Evolutionary conservation across 2,329 filamentous ascomycete species (phyloP).

Genomic region (Alternaria sp.): DNA sequence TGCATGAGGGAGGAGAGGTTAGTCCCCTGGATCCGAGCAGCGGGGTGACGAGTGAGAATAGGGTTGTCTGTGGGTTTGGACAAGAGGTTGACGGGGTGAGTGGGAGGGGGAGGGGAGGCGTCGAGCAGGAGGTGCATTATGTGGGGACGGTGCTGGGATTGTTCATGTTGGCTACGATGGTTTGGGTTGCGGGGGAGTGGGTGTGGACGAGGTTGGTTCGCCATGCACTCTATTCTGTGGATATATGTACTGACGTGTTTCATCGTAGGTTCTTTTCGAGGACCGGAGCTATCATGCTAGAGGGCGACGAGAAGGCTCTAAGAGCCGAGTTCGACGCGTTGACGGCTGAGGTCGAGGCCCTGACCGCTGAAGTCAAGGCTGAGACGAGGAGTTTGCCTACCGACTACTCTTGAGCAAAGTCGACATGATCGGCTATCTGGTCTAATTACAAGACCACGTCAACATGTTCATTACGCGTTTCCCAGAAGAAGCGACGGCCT

Average conservation of each 20-base stretch:
- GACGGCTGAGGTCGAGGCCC: slow-evolving; percentile 28
- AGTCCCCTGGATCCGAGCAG: slow-evolving; percentile 3
- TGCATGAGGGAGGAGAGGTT: slow-evolving; percentile 20
- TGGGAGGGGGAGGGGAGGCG: background rate
- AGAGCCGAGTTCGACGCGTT: slow-evolving; percentile 14
- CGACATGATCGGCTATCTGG: background rate
- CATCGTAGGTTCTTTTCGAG: slow-evolving; percentile 14
- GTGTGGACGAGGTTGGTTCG: slow-evolving; percentile 29
- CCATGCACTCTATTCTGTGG: no score
- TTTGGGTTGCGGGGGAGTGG: slow-evolving; percentile 26
- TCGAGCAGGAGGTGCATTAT: slow-evolving; percentile 17
- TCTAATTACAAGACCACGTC: background rate
- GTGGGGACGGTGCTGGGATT: slow-evolving; percentile 24
- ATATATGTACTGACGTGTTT: no score
- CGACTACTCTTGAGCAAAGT: slow-evolving; percentile 1
- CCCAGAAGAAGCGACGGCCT: no score
- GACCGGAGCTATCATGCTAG: slow-evolving; percentile 24
- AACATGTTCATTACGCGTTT: background rate
- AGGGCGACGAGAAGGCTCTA: slow-evolving; percentile 30
- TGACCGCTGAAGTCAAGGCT: slow-evolving; percentile 12
- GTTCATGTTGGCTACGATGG: slow-evolving; percentile 23
- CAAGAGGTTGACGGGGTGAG: slow-evolving; percentile 27
- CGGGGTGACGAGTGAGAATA: slow-evolving; percentile 21
- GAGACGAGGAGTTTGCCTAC: background rate
- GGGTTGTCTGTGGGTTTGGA: slow-evolving; percentile 33